Evolutionary conservation across 352 stramenopile species (phyloP), one percentile per base, ranked within the genome.

Genomic region (Thraustochytrium striatum): DNA sequence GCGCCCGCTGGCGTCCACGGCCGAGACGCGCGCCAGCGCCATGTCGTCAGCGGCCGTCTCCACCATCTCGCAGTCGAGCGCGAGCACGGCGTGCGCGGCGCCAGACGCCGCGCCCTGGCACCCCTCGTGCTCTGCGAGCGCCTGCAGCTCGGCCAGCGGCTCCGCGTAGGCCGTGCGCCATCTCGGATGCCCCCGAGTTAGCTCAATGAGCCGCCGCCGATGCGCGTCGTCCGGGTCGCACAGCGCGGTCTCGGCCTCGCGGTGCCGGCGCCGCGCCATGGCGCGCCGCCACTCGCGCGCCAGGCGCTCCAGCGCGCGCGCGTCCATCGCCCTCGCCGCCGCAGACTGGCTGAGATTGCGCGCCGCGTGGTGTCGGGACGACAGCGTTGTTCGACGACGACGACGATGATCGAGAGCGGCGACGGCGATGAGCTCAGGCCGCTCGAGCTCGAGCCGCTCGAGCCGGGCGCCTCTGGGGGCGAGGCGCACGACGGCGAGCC

Each of bases 11-110:
- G 57, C 55, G 33, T 80, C 33, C 19, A 80, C 70, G 35, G 58
- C 70, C 25, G 32, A 65, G 28, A 80, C 70, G 32, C 70, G 53
- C 13, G 58, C 58, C 25, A 80, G 47, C 25, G 70, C 70, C 70
- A 80, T 80, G 32, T 80, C 70, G 47, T 80, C 38, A 28, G 28
- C 70, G 16, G 41, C 57, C 0, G 70, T 80, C 58, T 80, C 70
- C 28, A 80, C 50, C 65, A 75, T 75, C 32, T 75, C 65, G 47
- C 65, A 75, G 50, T 75, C 65, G 5, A 75, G 30, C 25, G 65
- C 65, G 11, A 75, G 50, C 9, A 43, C 65, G 7, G 61, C 30
- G n/a, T 75, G 44, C n/a, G 44, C 39, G 11, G 11, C 44, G 13
- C 28, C 19, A 7, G 52, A 43, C 25, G 25, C 1, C 13, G 44